phyloP scores from a whole-genome alignment of 2,329 filamentous ascomycete species.

The Exophiala sideris region DNA sequence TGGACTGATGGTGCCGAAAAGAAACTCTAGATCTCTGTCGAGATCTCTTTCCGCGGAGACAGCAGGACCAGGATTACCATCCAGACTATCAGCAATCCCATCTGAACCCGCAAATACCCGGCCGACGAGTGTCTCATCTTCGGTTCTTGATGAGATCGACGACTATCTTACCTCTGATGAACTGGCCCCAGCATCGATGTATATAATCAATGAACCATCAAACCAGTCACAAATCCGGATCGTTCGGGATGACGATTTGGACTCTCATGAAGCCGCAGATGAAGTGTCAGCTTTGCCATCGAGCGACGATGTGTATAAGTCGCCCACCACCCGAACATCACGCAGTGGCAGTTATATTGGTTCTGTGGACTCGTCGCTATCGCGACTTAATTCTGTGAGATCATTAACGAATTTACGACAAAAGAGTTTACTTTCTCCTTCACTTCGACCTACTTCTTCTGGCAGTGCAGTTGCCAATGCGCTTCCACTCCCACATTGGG shows the following conservation, averaged over 20 bases:
- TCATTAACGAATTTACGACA: constrained; percentile 28
- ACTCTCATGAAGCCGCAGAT: constrained; percentile 29
- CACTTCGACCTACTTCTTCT: constrained; percentile 37
- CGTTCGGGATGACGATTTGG: constrained; percentile 16
- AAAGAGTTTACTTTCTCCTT: constrained; percentile 32
- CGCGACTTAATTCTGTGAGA: constrained; percentile 27
- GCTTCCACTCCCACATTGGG: constrained; percentile 44
- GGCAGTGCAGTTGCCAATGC: constrained; percentile 42
- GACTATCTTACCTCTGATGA: constrained; percentile 24
- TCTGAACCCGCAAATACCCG: constrained; percentile 38
- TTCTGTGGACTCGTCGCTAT: constrained; percentile 19
- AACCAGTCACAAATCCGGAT: constrained; percentile 25
- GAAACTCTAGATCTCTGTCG: constrained; percentile 33
- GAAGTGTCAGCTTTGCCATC: constrained; percentile 27
- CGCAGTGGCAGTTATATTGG: constrained; percentile 18
- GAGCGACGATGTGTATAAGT: constrained; percentile 21
- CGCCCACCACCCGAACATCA: constrained; percentile 18
- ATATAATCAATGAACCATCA: constrained; percentile 21
- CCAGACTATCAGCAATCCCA: constrained; percentile 44
- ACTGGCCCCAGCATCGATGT: constrained; percentile 21
- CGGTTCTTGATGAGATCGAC: constrained; percentile 20
- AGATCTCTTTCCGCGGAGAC: constrained; percentile 34
- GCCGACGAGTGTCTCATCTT: constrained; percentile 25
- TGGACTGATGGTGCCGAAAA: constrained; percentile 32
- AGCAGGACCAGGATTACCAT: constrained; percentile 38